Base-by-base conservation (phyloP, 1,139 yeast species). In the Ogataea hybrid region DNA sequence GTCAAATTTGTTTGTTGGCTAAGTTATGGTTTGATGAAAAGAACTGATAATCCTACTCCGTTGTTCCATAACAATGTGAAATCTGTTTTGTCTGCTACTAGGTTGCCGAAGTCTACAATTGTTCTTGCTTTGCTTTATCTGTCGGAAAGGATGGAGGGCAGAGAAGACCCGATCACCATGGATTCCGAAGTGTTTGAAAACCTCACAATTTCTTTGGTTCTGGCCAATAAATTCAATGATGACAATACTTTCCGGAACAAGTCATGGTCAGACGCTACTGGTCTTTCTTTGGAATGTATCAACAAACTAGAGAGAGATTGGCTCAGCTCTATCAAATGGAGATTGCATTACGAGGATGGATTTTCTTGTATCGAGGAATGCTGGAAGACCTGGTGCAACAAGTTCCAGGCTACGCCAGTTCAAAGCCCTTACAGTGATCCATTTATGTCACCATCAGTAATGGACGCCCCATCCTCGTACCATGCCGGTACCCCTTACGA, bases 211-310 rank as follows among this genome's bases (percentile, higher is more conserved):
- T 75, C 95, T 1, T 72, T 92, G 36, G 77, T 92, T 29, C 71
- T 92, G 50, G 95, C 97, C 34, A 92, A 92, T 69, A 92, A 92
- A 66, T 87, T 89, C 63, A 89, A 90, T 61, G 97, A 92, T 64
- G 98, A 92, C 68, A 89, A 90, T 66, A 92, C 97, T 20, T 92
- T 92, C 59, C 89, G 96, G 48, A 92, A 90, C 67, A 81, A 81
- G 59, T 88, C 96, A 8, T 92, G 98, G 98, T 77, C 89, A 36
- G 92, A 89, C 43, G 97, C 97, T 17, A 86, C 97, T 11, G 95
- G 95, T 20, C 73, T 92, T 50, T 68, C 77, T 12, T 71, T 87
- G 41, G 57, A 57, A 3, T 67, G 73, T 29, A 71, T 92, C 48
- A 88, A 90, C 56, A 59, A 64, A 18, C 69, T 78, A 50, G 98